Evolutionary conservation across 2,329 filamentous ascomycete genomes (phyloP), one percentile per base, ranked within the genome.

Genomic region (Penicillium sp.): DNA sequence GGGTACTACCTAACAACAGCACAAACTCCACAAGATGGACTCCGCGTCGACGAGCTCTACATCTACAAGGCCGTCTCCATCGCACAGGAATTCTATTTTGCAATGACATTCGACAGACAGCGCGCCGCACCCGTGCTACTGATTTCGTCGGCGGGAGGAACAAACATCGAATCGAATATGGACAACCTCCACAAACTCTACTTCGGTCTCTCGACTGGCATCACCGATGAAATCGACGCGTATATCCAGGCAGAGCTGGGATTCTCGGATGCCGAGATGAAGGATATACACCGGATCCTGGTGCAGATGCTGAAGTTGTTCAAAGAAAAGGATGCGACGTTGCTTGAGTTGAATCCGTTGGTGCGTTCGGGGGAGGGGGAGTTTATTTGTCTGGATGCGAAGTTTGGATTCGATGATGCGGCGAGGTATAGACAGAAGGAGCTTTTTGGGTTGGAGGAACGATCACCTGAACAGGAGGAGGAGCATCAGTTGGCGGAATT

Each of bases 321-420:
- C 56, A 58, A 60, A 1, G 68, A 75, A 12, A 75, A 75, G 27
- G 80, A 83, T 48, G 81, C 79, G 0, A 79, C 73, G 6, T 65
- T 75, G 0, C 65, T 82, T 3, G 76, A 80, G 52, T 65, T 79
- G 6, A 72, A 75, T 34, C 66, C 76, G 0, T 63, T 81, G 0
- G 68, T 60, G 1, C 64, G 62, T 9, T 71, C 65, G 0, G 10
- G 47, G 0, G 63, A 72, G 1, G 69, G 69, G 0, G 45, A 50
- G 0, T 68, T 81, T 21, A 39, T 71, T 10, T 72, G 68, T 46
- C 51, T 72, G 0, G 71, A 75, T 35, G 73, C 79, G 0, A 72
- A 69, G 1, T 77, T 83, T 40, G 67, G 68, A 2, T 76, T 83
- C 23, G 81, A 84, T 60, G 74, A 82, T 39, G 75, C 77, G 0